Evolutionary conservation across 192 early-diverging fungal genomes (phyloP).

Genomic region (Coemansia umbellata): DNA sequence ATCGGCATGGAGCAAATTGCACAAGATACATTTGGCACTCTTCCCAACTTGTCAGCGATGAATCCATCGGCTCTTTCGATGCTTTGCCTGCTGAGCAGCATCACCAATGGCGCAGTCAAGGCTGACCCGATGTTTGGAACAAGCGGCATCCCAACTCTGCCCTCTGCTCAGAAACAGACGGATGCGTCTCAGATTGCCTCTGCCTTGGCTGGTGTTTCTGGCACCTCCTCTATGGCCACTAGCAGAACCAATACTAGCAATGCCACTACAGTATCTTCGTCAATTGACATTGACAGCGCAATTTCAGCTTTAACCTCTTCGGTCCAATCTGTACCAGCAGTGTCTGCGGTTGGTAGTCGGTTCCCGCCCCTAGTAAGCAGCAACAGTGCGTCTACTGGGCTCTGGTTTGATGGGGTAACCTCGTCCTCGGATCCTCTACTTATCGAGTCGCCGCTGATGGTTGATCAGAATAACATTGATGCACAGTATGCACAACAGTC

Average conservation of each 20-base stretch:
- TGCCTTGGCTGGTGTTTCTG: not conserved
- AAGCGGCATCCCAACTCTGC: not conserved
- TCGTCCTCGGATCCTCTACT: constrained; percentile 17
- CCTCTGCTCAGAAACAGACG: not conserved
- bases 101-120: constrained; percentile 30
- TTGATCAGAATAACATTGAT: constrained; percentile 33
- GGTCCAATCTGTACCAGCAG: not conserved
- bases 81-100: constrained; percentile 14
- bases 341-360: not conserved
- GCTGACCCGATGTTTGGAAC: constrained; percentile 45
- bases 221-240: no score
- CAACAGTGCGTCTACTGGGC: not conserved
- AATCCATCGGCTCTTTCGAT: not conserved
- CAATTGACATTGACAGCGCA: not conserved
- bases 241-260: no score
- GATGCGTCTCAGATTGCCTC: not conserved
- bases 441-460: constrained; percentile 32
- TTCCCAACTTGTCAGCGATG: constrained; percentile 5
- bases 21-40: constrained; percentile 40
- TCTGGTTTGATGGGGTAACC: constrained; percentile 1
- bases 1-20: constrained; percentile 44
- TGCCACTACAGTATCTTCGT: not conserved
- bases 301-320: not conserved
- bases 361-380: not conserved
- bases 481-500: constrained; percentile 14